A percentile compares a stretch with the other conserved stretches of the same genome.
These are phyloP conservation scores for Colletotrichum sidae DNA, from an alignment of 2,329 filamentous ascomycete genomes.

Conservation along the genomic window DNA sequence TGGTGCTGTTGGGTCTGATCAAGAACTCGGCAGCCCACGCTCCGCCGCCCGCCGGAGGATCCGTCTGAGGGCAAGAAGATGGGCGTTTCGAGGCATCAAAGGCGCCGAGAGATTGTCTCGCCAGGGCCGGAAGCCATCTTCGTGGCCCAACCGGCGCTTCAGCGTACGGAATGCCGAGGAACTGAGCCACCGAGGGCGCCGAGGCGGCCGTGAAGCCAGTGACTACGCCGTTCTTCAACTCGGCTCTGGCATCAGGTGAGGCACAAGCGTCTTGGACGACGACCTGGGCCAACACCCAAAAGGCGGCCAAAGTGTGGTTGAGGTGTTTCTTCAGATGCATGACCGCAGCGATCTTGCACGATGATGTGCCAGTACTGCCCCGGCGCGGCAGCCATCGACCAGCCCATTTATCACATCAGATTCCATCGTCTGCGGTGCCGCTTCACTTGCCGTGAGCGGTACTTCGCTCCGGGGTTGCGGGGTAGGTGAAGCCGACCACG, in stretches of 20 bases:
- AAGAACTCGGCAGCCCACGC: slow-evolving; percentile 12
- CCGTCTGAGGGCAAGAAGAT: slow-evolving; percentile 5
- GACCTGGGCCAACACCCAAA: slow-evolving; percentile 5
- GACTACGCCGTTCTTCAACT: slow-evolving; percentile 1
- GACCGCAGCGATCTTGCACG: neutral
- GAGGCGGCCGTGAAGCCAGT: slow-evolving; percentile 11
- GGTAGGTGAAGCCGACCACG: slow-evolving; percentile 3
- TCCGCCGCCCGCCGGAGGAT: slow-evolving; percentile 7
- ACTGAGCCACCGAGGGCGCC: slow-evolving; percentile 41
- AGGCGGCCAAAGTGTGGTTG: slow-evolving; percentile 1
- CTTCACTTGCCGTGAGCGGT: slow-evolving; percentile 1
- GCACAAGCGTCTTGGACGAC: slow-evolving; percentile 2
- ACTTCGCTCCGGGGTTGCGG: slow-evolving; percentile 8
- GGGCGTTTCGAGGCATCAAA: neutral
- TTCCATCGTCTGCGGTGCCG: slow-evolving; percentile 1
- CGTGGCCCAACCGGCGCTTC: slow-evolving; percentile 42
- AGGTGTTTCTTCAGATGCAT: slow-evolving; percentile 4
- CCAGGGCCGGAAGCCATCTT: slow-evolving; percentile 39
- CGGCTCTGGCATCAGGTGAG: neutral
- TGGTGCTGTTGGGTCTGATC: slow-evolving; percentile 23
- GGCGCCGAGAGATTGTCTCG: slow-evolving; percentile 38
- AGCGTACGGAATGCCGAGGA: slow-evolving; percentile 49
- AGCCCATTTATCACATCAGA: neutral
- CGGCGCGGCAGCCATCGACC: neutral
- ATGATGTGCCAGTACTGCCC: neutral